These are phyloP conservation scores for Suillus paluster DNA, from an alignment of 768 basidiomycete genomes.

Conservation along the genomic window DNA sequence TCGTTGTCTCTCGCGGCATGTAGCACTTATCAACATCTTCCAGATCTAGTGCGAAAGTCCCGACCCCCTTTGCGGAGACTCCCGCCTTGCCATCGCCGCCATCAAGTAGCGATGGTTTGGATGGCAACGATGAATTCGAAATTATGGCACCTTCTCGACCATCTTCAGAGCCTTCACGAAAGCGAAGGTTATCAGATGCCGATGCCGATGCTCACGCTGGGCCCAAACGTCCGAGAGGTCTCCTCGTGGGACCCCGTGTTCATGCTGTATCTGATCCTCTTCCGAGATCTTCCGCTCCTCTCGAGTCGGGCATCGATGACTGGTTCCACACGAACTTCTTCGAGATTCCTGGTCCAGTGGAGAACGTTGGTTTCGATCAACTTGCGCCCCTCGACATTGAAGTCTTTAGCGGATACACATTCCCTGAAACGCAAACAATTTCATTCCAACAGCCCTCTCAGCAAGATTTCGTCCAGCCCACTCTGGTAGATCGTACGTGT, in stretches of 20 bases:
- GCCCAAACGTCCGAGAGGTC: slow-evolving; percentile 34
- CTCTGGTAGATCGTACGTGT: slow-evolving; percentile 7
- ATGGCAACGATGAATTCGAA: slow-evolving; percentile 9
- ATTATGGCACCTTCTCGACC: neutral
- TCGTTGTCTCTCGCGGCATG: neutral
- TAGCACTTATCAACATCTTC: too few relatives aligned
- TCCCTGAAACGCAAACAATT: slow-evolving; percentile 8
- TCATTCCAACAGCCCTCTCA: neutral
- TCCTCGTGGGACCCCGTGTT: slow-evolving; percentile 20
- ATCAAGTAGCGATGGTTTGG: neutral
- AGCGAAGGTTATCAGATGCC: slow-evolving; percentile 43
- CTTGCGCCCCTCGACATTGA: slow-evolving; percentile 37
- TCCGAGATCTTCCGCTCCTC: slow-evolving; percentile 15
- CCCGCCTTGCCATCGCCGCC: slow-evolving; percentile 6
- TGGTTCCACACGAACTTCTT: slow-evolving; percentile 42
- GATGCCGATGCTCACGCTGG: slow-evolving; percentile 18
- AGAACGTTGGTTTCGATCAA: slow-evolving; percentile 26
- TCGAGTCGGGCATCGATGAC: slow-evolving; percentile 33
- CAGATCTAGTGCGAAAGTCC: neutral
- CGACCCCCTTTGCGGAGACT: neutral
- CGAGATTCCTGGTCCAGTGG: slow-evolving; percentile 29
- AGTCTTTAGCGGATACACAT: slow-evolving; percentile 33
- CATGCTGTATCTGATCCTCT: slow-evolving; percentile 37
- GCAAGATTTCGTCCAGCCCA: neutral
- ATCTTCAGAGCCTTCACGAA: slow-evolving; percentile 21